phyloP scores from a whole-genome alignment of 23 red algal species.

The Gracilaria gracilis region DNA sequence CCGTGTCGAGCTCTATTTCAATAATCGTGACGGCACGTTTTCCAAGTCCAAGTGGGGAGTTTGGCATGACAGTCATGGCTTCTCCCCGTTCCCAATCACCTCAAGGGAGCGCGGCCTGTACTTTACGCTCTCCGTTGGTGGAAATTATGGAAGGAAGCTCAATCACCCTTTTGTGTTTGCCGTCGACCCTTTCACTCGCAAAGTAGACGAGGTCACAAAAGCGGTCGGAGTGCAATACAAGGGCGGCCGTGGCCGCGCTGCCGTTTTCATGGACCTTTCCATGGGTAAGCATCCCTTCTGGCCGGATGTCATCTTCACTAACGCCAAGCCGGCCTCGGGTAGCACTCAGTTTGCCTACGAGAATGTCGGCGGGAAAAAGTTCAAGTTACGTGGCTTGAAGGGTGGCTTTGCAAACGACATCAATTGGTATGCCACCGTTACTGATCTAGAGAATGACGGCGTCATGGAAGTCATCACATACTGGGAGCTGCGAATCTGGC shows the following conservation, averaged over 20 bases:
- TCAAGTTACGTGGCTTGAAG: constrained; percentile 29
- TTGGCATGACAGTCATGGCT: constrained; percentile 55
- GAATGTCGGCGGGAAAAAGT: constrained; percentile 37
- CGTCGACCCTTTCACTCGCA: neutral
- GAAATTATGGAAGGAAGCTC: constrained; percentile 33
- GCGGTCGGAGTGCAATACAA: neutral
- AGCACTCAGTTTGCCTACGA: constrained; percentile 61
- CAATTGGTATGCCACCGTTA: constrained; percentile 44
- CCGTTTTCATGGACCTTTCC: constrained; percentile 62
- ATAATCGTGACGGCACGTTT: constrained; percentile 62
- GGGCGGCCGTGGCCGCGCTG: constrained; percentile 53
- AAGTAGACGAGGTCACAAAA: constrained; percentile 4
- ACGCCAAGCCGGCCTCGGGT: neutral
- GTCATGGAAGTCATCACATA: constrained; percentile 66
- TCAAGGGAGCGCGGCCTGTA: constrained; percentile 19
- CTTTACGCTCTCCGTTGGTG: constrained; percentile 57
- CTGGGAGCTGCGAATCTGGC: constrained; percentile 19
- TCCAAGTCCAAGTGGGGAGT: constrained; percentile 5
- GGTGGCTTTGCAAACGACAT: constrained; percentile 51
- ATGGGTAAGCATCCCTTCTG: constrained; percentile 22
- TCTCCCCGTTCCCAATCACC: constrained; percentile 10
- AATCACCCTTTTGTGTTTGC: constrained; percentile 38
- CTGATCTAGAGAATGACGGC: constrained; percentile 64
- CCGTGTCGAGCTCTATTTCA: constrained; percentile 46
- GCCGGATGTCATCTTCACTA: constrained; percentile 71